Base-by-base conservation (phyloP, 176 grass and related monocot genomes). In the Hyparrhenia diplandra region DNA sequence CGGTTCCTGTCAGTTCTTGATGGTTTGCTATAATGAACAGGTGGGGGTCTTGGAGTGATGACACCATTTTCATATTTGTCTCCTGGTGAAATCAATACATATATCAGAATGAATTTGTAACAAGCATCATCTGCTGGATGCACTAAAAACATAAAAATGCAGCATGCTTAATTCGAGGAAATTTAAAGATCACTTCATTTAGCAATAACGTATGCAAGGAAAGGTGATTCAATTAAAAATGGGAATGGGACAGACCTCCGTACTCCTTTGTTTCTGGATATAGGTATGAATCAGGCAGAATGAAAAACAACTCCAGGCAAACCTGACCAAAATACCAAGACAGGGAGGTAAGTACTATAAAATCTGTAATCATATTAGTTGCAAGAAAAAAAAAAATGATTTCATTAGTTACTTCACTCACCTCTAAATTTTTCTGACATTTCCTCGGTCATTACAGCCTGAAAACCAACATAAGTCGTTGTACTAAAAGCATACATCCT, bases 301-400 rank as follows among this genome's bases (percentile, higher is more conserved):
- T 77, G 55, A n/a, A 98, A 98, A 67, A 98, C 92, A n/a, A 98
- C 95, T 77, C 95, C 95, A 41, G 95, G 90, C 82, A 98, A 89
- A 64, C 88, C 95, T 98, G 85, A 87, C 51, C 27, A 83, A 82
- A 62, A 87, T 46, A 58, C 34, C 39, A 85, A 61, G 73, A 16
- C 58, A 71, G n/a, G 42, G 20, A 78, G 75, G 61, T 37, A 79
- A 74, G 61, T 23, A 68, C 8, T 63, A 73, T 12, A 69, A 58
- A 46, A 24, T 13, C n/a, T 70, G 49, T n/a, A 58, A 52, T 35
- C 32, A 2, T 60, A 64, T 29, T 30, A 8, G 23, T 30, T 57
- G 11, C 66, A 67, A 43, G 34, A n/a, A n/a, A n/a, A n/a, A 81
- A 47, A 84, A 72, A 0, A 17, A 47, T 75, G 13, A 52, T 21